Base-by-base conservation (phyloP, 225 moss, liverwort and hornwort species). In the Takakia lepidozioides region DNA sequence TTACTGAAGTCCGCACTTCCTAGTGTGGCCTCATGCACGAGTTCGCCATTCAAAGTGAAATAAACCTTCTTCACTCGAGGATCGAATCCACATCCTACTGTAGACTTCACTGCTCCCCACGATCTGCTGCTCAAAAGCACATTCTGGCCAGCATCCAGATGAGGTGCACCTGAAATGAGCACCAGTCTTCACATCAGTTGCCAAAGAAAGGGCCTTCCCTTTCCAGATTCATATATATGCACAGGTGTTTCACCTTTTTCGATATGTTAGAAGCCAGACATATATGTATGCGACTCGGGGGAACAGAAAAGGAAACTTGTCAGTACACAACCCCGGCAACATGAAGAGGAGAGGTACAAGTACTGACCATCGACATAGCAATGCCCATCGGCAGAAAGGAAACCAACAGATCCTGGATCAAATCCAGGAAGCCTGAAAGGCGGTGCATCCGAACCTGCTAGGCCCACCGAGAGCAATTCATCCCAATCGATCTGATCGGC, bases 341-440 rank as follows among this genome's bases (percentile, higher is more conserved):
- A n/a, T n/a, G n/a, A n/a, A n/a, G n/a, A n/a, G 34, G 30, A 17
- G 30, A 50, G 34, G 21, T 20, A 18, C 19, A 24, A 9, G 2
- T 19, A 58, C 81, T 57, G 17, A 81, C 81, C 81, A 61, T 81
- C 76, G 46, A 81, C 69, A 10, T 81, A 81, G 3, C 75, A 76
- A 6, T 72, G 69, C 3, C 81, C 81, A 38, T 81, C 81, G 5
- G 72, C 75, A 1, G 81, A 81, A 26, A 76, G 66, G 55, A 72
- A 73, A 0, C 81, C 81, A 16, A 81, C 69, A 2, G 76, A 76
- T 7, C 76, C 76, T 17, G 75, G 81, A 40, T 81, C 81, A 19
- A 76, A 76, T 3, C 81, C 81, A 38, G 72, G 60, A 8, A 81
- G 57, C 2, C 81, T 56, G 21, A 81, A 81, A 7, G 81, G 81